Evolutionary conservation across 148 eudicot species (phyloP).

Genomic region (Oxyria digyna): DNA sequence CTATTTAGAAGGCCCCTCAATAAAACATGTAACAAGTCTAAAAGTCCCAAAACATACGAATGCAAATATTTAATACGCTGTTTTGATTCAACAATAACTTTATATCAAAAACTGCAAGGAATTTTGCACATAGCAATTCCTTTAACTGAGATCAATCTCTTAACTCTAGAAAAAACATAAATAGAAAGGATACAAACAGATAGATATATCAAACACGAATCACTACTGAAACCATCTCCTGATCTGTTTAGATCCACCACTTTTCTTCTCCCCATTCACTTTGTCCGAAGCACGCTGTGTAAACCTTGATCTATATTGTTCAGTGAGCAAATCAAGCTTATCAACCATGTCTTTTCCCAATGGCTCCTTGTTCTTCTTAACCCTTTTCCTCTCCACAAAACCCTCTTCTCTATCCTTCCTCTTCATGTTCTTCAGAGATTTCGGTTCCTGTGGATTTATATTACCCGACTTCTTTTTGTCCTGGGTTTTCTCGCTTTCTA

Average conservation of each 20-base stretch:
- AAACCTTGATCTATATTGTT: conserved; percentile 60
- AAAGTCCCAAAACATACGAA: background rate
- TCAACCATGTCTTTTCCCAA: conserved; percentile 57
- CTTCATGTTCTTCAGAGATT: conserved; percentile 15
- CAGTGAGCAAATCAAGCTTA: conserved; percentile 69
- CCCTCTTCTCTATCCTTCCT: conserved; percentile 22
- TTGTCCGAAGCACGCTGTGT: conserved; percentile 29
- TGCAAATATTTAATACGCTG: background rate
- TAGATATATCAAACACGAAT: background rate
- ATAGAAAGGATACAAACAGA: background rate
- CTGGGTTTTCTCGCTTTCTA: conserved; percentile 12
- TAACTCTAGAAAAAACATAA: background rate
- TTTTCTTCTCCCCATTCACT: conserved; percentile 42
- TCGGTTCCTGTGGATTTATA: conserved; percentile 4
- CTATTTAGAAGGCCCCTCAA: too few species aligned
- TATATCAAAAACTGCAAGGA: background rate
- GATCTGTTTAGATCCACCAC: conserved; percentile 32
- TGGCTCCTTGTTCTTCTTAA: conserved; percentile 51
- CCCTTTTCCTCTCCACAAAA: conserved; percentile 22
- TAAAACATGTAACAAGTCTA: too few species aligned
- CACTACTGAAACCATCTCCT: conserved; percentile 80
- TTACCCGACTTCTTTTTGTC: conserved; percentile 15
- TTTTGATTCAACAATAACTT: background rate
- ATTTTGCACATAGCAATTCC: background rate
- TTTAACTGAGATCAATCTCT: background rate